Percentiles rank a stretch among this genome's conserved stretches.
Conservation (phyloP, 768 basidiomycete species). For the Kwoniella dejecticola region DNA sequence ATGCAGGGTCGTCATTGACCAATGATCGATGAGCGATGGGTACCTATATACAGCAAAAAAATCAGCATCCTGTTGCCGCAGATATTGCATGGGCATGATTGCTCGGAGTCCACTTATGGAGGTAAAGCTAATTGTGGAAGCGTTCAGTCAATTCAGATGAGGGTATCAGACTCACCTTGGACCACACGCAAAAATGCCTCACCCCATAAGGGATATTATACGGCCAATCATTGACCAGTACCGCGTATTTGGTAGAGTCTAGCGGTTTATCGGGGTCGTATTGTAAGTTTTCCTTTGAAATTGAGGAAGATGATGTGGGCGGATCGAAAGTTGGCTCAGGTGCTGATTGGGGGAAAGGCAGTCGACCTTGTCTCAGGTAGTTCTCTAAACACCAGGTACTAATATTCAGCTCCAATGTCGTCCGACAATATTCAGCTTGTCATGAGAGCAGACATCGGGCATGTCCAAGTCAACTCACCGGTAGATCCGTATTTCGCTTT, state of each 20-base stretch:
- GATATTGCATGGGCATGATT: neutral
- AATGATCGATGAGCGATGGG: conserved; percentile 52
- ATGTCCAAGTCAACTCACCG: conserved; percentile 29
- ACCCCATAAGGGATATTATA: conserved; percentile 51
- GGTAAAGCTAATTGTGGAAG: neutral
- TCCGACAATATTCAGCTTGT: too few relatives aligned
- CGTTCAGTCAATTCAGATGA: too few relatives aligned
- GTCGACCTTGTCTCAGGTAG: conserved; percentile 45
- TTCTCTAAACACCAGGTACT: conserved; percentile 31
- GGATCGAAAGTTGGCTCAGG: conserved; percentile 10
- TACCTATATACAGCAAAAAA: conserved; percentile 24
- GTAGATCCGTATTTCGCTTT: conserved; percentile 44
- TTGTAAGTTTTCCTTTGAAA: conserved; percentile 21
- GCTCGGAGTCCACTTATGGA: too few relatives aligned
- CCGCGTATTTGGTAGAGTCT: conserved; percentile 41
- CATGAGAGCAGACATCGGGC: neutral
- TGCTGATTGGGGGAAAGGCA: conserved; percentile 34
- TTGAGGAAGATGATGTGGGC: neutral
- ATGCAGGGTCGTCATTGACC: conserved; percentile 36
- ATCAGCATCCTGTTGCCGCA: neutral
- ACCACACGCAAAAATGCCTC: conserved; percentile 52
- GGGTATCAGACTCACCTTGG: conserved; percentile 46
- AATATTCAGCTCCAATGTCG: neutral
- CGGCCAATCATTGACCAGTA: conserved; percentile 54
- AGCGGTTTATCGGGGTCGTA: conserved; percentile 31